Base-by-base conservation (phyloP, 805 yeast genomes). In the Teunomyces tritomae region DNA sequence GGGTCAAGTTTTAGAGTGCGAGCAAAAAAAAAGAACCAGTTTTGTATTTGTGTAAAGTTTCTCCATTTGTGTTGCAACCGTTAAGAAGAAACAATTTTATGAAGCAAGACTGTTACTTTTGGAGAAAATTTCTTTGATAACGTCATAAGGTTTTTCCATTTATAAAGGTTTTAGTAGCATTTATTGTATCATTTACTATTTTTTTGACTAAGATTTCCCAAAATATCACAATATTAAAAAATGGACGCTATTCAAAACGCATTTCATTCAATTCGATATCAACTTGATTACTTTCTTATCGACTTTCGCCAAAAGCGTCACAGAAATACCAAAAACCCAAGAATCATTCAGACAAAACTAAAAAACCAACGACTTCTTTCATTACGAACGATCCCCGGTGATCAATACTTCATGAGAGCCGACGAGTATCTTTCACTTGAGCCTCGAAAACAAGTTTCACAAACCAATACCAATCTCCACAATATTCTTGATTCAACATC, bases 251-350 rank as follows among this genome's bases (percentile, higher is more conserved):
- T 32, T 11, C 34, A 36, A 9, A 16, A 30, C 10, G 42, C 40
- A 3, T 20, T 52, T 34, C 71, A 63, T 46, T 60, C 61, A 11
- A 50, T 65, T 33, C 63, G 67, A 44, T 69, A 64, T 54, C 64
- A 66, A 44, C 49, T 66, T 28, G 68, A 65, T 46, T 65, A 67
- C 47, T 55, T 62, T 39, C 55, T 57, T 33, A 65, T 71, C 24
- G 69, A 68, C 44, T 70, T 64, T 47, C 62, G 64, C 17, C 72
- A 67, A 45, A 60, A 61, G 36, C 71, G 64, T 57, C 74, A 76
- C 57, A 70, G 69, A 56, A 64, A 66, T 35, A 58, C 63, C 29
- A 58, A 58, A 33, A 68, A 67, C 49, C 72, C 72, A 2, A 55
- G 72, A 14, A 68, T 75, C 5, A 66, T 74, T 24, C 72, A 71